Base-by-base conservation (phyloP, 1,284 basidiomycete species). In the Ceraceosorus bombacis region DNA sequence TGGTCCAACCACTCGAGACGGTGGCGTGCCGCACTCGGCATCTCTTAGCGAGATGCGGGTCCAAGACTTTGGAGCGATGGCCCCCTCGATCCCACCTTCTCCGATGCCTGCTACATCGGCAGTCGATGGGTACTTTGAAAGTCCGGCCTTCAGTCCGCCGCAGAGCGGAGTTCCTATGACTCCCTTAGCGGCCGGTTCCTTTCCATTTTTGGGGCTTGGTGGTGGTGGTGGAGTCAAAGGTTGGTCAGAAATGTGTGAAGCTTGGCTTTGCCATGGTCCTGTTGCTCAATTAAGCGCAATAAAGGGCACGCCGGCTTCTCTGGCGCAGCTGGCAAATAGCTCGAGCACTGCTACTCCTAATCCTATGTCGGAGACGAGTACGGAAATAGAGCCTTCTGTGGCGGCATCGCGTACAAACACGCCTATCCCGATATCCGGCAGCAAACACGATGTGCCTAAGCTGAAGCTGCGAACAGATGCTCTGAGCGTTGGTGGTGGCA, bases 211-310 rank as follows among this genome's bases (percentile, higher is more conserved):
- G 27, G 27, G 27, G 27, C 27, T 27, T 27, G 27, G 27, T 27
- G 27, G 27, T 27, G 27, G 27, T 27, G 27, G 27, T 27, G 27
- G 27, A 27, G 27, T 27, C 27, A 27, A 27, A 27, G 27, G 27
- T 27, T 27, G 27, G 27, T 27, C 27, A 27, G 75, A 76, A 41
- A 63, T 77, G 15, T 77, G 79, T 52, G 78, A 80, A 51, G 68
- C 75, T 37, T 79, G 77, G 72, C 69, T 79, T n/a, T 73, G 71
- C 54, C 59, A 68, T 67, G 41, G 76, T 68, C 51, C 69, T 56
- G n/a, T 55, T 49, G 12, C 64, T 12, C 58, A 64, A 39, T 43
- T 43, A 13, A 41, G 39, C 15, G 65, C 60, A 9, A 63, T 63
- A 6, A 57, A 50, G 39, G 57, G 53, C 53, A 27, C 13, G 57